Conservation (phyloP, 805 yeast species). For the Sugiyamaella marilandica region DNA sequence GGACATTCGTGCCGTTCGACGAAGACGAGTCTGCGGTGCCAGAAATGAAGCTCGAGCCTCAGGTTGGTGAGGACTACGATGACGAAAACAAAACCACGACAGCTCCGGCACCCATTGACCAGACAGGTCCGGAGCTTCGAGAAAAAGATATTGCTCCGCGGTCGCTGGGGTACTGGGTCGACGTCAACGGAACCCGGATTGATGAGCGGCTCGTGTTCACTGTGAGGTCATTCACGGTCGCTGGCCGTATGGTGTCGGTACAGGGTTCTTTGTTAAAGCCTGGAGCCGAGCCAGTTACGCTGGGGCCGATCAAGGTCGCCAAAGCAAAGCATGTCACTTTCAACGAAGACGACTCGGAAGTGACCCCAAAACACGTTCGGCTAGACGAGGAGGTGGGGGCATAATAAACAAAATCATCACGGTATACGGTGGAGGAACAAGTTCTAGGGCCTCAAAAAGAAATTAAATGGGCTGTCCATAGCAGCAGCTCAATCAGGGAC, state of each 20-base stretch:
- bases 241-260: slow-evolving; percentile 78
- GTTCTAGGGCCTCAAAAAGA: too few relatives aligned
- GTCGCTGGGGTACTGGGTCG: slow-evolving; percentile 85
- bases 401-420: too few relatives aligned
- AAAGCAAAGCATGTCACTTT: slow-evolving; percentile 19
- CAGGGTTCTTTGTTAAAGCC: slow-evolving; percentile 79
- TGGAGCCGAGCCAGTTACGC: slow-evolving; percentile 32
- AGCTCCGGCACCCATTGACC: background rate
- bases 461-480: too few relatives aligned
- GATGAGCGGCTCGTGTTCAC: slow-evolving; percentile 81
- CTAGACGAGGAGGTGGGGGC: background rate
- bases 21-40: slow-evolving; percentile 46
- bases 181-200: slow-evolving; percentile 63
- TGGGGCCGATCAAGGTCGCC: background rate
- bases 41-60: slow-evolving; percentile 11
- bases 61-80: slow-evolving; percentile 14
- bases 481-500: too few relatives aligned
- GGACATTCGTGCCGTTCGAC: slow-evolving; percentile 82
- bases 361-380: background rate
- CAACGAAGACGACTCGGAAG: background rate
- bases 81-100: background rate
- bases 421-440: too few relatives aligned
- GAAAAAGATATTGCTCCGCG: slow-evolving; percentile 29
- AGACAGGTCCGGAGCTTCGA: background rate
- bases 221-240: slow-evolving; percentile 57